Percentiles rank a stretch among this genome's conserved stretches.
Evolutionary conservation across 306 rosid genomes (phyloP).

Genomic region (Morella rubra): DNA sequence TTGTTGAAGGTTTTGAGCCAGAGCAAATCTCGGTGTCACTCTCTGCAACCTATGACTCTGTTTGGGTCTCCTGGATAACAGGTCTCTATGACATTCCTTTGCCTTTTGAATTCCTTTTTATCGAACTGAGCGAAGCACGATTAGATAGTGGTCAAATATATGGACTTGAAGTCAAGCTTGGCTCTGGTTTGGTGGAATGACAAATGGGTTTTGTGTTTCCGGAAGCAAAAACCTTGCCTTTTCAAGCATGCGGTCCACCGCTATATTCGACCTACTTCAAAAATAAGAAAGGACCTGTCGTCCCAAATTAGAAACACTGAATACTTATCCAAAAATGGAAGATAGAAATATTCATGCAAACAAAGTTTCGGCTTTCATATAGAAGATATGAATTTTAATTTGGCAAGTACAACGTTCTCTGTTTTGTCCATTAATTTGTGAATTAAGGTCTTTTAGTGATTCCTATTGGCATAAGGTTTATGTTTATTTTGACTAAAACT

Average conservation of each 20-base stretch:
- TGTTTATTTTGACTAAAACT: background rate
- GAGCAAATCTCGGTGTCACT: slow-evolving; percentile 88
- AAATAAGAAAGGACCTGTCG: background rate
- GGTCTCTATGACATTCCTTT: slow-evolving; percentile 35
- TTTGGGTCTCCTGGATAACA: slow-evolving; percentile 92
- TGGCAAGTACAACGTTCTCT: background rate
- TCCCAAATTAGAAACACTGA: background rate
- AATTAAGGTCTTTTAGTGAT: background rate
- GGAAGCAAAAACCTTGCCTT: background rate
- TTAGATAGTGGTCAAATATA: background rate
- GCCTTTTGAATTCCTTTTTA: background rate
- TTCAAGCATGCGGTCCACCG: background rate
- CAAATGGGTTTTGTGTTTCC: background rate
- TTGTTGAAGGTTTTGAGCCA: slow-evolving; percentile 52
- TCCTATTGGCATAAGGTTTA: background rate
- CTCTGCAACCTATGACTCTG: slow-evolving; percentile 53
- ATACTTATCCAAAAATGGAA: background rate
- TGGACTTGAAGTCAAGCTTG: background rate
- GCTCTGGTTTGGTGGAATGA: background rate
- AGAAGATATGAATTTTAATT: background rate
- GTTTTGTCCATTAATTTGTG: background rate
- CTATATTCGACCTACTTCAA: background rate
- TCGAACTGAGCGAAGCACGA: background rate
- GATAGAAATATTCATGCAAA: background rate
- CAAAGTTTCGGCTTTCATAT: background rate